Evolutionary conservation across 768 basidiomycete species (phyloP).

Genomic region (Russula compacta): DNA sequence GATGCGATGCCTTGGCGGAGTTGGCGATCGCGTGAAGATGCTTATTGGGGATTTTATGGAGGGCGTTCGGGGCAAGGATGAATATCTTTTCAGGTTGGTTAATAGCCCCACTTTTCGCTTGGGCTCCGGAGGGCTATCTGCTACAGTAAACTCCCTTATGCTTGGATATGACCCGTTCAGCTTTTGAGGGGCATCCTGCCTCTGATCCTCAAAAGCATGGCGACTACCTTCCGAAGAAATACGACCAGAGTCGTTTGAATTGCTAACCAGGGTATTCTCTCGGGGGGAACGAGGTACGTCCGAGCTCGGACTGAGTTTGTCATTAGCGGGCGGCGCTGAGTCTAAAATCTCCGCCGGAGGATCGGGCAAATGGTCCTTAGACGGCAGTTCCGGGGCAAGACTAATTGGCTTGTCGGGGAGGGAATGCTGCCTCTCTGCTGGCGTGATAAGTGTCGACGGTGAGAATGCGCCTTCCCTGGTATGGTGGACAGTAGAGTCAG

Average conservation of each 20-base stretch:
- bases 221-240: conserved; percentile 22
- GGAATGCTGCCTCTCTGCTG: conserved; percentile 2
- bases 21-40: conserved; percentile 18
- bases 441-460: conserved; percentile 30
- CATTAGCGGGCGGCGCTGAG: background rate
- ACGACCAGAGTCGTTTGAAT: conserved; percentile 12
- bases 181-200: background rate
- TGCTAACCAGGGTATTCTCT: conserved; percentile 27
- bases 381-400: conserved; percentile 11
- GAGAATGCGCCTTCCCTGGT: conserved; percentile 60
- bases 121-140: conserved; percentile 6
- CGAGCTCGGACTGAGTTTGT: background rate
- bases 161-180: conserved; percentile 1
- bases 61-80: conserved; percentile 58
- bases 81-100: conserved; percentile 35
- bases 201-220: conserved; percentile 7
- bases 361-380: conserved; percentile 3
- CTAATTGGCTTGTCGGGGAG: background rate
- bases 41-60: conserved; percentile 28
- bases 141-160: background rate
- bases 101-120: conserved; percentile 24
- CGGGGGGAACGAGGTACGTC: background rate
- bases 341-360: background rate
- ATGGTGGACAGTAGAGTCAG: conserved; percentile 1
- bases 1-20: conserved; percentile 25